phyloP scores from a whole-genome alignment of 495 filamentous ascomycete species.

The Podospora australis region DNA sequence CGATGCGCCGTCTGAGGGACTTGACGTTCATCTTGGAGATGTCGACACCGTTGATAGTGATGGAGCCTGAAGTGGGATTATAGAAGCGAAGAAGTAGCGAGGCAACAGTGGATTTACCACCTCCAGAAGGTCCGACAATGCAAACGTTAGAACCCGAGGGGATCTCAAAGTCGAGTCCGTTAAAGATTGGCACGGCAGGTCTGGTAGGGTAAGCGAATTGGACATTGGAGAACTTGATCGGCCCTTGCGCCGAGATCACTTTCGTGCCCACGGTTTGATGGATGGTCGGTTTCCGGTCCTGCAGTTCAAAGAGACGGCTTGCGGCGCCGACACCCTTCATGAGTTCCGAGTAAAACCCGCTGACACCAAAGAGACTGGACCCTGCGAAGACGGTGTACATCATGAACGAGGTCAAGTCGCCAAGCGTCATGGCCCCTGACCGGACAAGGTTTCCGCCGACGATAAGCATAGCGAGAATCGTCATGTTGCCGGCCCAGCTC shows the following conservation, averaged over 20 bases:
- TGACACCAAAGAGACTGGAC: constrained; percentile 83
- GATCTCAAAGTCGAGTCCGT: constrained; percentile 80
- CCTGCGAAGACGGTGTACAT: constrained; percentile 97
- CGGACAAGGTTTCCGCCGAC: constrained; percentile 86
- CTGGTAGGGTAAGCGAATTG: constrained; percentile 86
- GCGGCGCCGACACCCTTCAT: constrained; percentile 99
- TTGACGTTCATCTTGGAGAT: constrained; percentile 88
- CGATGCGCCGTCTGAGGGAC: constrained; percentile 86
- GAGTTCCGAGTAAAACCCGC: constrained; percentile 93
- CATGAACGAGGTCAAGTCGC: constrained; percentile 92
- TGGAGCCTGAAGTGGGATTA: constrained; percentile 65
- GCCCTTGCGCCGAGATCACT: constrained; percentile 74
- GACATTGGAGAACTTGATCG: constrained; percentile 79
- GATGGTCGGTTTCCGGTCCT: constrained; percentile 85
- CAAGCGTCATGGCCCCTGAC: constrained; percentile 75
- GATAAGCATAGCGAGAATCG: constrained; percentile 84
- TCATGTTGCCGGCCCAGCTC: constrained; percentile 90
- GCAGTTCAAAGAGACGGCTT: constrained; percentile 88
- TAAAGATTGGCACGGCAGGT: constrained; percentile 86
- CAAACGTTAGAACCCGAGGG: constrained; percentile 90
- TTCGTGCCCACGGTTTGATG: constrained; percentile 70
- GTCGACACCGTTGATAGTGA: constrained; percentile 79
- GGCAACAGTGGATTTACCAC: constrained; percentile 91
- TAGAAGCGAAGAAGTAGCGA: constrained; percentile 89
- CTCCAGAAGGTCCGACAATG: constrained; percentile 90